Conservation (phyloP, 73 alveolate genomes). For the Tetrahymena borealis region DNA sequence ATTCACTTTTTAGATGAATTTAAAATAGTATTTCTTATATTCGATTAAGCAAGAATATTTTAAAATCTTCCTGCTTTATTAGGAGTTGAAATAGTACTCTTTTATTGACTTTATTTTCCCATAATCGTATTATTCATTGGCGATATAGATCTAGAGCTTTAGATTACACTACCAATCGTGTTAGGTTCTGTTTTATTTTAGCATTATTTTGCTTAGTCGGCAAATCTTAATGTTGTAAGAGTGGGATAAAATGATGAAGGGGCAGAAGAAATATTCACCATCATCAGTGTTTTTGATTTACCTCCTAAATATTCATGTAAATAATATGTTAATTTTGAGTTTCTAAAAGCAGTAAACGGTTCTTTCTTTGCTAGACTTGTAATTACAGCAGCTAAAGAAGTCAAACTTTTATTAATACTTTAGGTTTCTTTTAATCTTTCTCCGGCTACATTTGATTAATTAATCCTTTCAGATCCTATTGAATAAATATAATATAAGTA, state of each 20-base stretch:
- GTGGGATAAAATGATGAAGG: slow-evolving; percentile 16
- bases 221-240: slow-evolving; percentile 28
- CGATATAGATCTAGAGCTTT: neutral
- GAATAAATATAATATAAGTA: slow-evolving; percentile 63
- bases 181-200: neutral
- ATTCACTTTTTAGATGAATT: neutral
- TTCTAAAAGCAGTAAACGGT: slow-evolving; percentile 72
- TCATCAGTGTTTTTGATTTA: slow-evolving; percentile 90
- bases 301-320: slow-evolving; percentile 91
- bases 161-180: neutral
- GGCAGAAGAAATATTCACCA: slow-evolving; percentile 89
- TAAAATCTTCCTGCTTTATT: neutral
- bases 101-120: neutral
- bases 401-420: slow-evolving; percentile 63
- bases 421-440: slow-evolving; percentile 67
- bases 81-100: neutral
- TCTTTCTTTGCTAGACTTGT: slow-evolving; percentile 73
- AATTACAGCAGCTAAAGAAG: slow-evolving; percentile 74
- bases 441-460: slow-evolving; percentile 73
- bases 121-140: neutral
- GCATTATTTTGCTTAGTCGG: slow-evolving; percentile 33
- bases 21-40: neutral
- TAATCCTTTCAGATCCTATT: slow-evolving; percentile 92
- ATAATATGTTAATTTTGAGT: slow-evolving; percentile 68
- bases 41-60: neutral